Conservation (phyloP, 257 asterid species). For the Orobanche coerulescens region DNA sequence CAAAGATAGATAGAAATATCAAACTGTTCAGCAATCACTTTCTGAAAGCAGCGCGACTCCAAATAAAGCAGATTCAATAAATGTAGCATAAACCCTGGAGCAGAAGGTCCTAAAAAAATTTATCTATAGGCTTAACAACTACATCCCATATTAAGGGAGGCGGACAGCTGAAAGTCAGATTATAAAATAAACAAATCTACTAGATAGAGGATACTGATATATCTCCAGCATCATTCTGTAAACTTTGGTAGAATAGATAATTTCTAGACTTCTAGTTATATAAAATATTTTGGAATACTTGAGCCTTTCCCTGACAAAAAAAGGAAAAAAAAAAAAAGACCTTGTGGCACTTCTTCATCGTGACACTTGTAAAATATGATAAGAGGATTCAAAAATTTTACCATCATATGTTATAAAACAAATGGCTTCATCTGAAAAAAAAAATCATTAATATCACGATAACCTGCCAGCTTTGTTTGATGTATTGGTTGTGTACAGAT, state of each 20-base stretch:
- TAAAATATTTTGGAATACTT: neutral
- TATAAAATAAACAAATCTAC: constrained; percentile 3
- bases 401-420: neutral
- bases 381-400: constrained; percentile 10
- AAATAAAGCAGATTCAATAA: neutral
- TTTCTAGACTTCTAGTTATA: neutral
- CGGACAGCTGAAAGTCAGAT: neutral
- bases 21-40: constrained; percentile 6
- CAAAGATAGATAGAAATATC: constrained; percentile 13
- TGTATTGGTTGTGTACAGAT: neutral
- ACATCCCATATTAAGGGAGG: neutral
- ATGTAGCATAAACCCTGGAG: neutral
- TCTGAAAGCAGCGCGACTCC: constrained; percentile 13
- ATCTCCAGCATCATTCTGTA: neutral
- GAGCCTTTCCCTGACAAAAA: neutral
- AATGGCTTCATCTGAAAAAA: neutral
- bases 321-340: neutral
- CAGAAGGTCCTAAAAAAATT: neutral
- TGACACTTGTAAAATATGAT: neutral
- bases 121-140: neutral
- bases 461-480: neutral
- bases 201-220: neutral
- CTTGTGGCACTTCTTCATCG: constrained; percentile 2
- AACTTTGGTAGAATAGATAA: too few species aligned
- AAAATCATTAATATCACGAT: neutral